These are phyloP conservation scores for Aureobasidium mangrovei DNA, from an alignment of 2,329 filamentous ascomycete genomes.

Conservation along the genomic window DNA sequence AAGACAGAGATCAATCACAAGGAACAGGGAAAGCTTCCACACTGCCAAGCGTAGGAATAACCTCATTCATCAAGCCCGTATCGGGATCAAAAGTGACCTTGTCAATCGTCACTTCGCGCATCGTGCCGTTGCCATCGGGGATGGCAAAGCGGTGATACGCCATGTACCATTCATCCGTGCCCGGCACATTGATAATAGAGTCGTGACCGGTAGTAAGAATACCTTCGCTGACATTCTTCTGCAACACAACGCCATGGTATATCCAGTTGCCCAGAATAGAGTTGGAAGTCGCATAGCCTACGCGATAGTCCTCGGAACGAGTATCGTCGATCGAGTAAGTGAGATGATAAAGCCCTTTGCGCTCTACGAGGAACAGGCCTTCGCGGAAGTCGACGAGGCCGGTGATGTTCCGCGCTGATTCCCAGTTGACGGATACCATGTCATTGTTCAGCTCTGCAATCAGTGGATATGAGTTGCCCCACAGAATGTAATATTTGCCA, in stretches of 20 bases:
- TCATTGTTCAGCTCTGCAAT: constrained; percentile 38
- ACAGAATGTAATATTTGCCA: constrained; percentile 24
- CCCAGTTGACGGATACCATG: constrained; percentile 37
- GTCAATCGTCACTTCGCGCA: constrained; percentile 39
- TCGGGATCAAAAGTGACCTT: constrained; percentile 30
- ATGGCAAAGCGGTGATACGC: constrained; percentile 43
- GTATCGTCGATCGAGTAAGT: constrained; percentile 44
- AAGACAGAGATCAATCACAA: neutral
- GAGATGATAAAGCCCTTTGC: constrained; percentile 39
- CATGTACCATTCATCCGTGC: constrained; percentile 43
- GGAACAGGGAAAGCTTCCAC: constrained; percentile 3
- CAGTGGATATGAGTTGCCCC: constrained; percentile 34
- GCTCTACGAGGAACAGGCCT: constrained; percentile 37
- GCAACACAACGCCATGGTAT: constrained; percentile 37
- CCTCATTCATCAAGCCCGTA: constrained; percentile 30
- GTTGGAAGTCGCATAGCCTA: constrained; percentile 39
- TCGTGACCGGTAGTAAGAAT: constrained; percentile 41
- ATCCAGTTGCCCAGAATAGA: constrained; percentile 36
- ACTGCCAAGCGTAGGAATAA: constrained; percentile 32
- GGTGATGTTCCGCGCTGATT: constrained; percentile 27
- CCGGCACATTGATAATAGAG: constrained; percentile 39
- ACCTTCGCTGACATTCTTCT: constrained; percentile 34
- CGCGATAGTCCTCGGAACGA: constrained; percentile 37
- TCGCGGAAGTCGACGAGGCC: constrained; percentile 39
- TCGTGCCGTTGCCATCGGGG: constrained; percentile 37